Evolutionary conservation across 139 green algal species (phyloP).

Genomic region (Nannochloris sp.): DNA sequence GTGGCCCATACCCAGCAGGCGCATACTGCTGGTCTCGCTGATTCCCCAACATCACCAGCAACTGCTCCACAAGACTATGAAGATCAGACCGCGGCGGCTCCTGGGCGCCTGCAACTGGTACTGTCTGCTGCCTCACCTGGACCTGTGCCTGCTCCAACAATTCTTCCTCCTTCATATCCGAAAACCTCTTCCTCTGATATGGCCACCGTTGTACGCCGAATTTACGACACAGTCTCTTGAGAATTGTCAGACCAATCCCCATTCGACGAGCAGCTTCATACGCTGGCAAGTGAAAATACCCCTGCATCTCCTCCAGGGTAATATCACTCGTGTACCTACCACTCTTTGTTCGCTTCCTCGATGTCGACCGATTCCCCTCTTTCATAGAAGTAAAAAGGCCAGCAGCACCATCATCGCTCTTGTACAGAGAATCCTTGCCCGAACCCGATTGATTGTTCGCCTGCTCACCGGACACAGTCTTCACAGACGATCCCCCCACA

Average conservation of each 20-base stretch:
- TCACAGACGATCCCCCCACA: too few species aligned
- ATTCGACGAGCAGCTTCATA: neutral
- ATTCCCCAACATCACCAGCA: too few species aligned
- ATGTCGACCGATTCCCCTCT: neutral
- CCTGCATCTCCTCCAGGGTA: slow-evolving; percentile 2
- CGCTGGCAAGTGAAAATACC: slow-evolving; percentile 6
- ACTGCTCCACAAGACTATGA: too few species aligned
- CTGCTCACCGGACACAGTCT: too few species aligned
- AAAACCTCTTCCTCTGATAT: neutral
- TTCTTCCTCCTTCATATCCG: too few species aligned
- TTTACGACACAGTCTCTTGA: slow-evolving; percentile 8
- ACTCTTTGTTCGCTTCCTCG: slow-evolving; percentile 8
- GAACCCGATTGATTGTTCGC: too few species aligned
- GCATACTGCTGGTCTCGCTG: too few species aligned
- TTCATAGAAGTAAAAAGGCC: neutral
- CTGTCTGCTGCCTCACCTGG: too few species aligned
- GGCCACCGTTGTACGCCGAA: slow-evolving; percentile 9
- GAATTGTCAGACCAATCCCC: slow-evolving; percentile 9
- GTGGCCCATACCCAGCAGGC: too few species aligned
- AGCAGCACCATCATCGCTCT: neutral
- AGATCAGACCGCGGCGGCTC: too few species aligned
- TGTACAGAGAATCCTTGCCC: neutral
- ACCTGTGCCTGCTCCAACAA: too few species aligned
- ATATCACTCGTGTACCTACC: slow-evolving; percentile 9
- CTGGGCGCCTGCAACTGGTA: too few species aligned